Conservation (phyloP, 2,329 filamentous ascomycete species). For the Alternaria burnsii region DNA sequence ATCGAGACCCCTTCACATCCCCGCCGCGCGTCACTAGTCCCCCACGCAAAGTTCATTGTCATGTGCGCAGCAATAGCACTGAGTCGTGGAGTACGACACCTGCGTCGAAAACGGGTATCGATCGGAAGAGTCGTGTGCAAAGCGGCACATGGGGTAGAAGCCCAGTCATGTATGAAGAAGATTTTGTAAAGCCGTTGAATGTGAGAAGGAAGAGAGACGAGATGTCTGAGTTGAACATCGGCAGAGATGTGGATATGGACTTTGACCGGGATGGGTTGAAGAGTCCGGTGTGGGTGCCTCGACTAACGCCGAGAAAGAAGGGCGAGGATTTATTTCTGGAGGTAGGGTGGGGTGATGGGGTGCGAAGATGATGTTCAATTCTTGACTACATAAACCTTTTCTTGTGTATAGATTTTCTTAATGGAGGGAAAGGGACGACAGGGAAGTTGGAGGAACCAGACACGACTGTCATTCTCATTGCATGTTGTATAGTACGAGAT, state of each 20-base stretch:
- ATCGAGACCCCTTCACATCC: constrained; percentile 38
- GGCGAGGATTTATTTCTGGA: constrained; percentile 69
- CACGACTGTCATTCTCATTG: constrained; percentile 14
- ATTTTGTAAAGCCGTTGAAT: constrained; percentile 38
- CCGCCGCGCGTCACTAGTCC: constrained; percentile 25
- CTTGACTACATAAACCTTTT: constrained; percentile 11
- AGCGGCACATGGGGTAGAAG: constrained; percentile 40
- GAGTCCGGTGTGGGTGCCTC: constrained; percentile 68
- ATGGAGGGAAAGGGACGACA: background rate
- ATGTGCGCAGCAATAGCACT: constrained; percentile 36
- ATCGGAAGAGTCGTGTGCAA: constrained; percentile 33
- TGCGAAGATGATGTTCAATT: constrained; percentile 4
- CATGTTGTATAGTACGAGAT: constrained; percentile 17
- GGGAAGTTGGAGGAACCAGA: background rate
- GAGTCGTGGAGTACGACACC: constrained; percentile 34
- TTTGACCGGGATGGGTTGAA: constrained; percentile 37
- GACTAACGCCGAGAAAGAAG: constrained; percentile 70
- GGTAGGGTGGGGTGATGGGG: constrained; percentile 41
- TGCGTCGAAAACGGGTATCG: constrained; percentile 21
- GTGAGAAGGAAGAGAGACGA: constrained; percentile 29
- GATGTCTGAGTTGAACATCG: constrained; percentile 29
- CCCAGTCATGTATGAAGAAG: constrained; percentile 37
- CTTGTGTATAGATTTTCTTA: constrained; percentile 16
- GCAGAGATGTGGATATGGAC: constrained; percentile 24
- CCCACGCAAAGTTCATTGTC: constrained; percentile 29